Evolutionary conservation across 257 asterid genomes (phyloP).

Genomic region (Prunella vulgaris): DNA sequence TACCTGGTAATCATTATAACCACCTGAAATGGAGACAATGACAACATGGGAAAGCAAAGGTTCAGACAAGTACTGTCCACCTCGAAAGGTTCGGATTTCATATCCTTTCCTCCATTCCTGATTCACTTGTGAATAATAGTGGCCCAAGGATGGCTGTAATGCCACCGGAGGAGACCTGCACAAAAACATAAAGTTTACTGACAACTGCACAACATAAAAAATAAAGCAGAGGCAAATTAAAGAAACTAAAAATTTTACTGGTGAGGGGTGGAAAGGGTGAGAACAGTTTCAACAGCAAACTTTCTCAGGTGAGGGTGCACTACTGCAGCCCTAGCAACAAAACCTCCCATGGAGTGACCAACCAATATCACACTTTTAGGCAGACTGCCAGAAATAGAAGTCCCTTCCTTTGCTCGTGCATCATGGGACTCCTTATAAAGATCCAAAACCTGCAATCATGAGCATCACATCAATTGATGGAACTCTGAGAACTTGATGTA

Average conservation of each 20-base stretch:
- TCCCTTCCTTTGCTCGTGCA: conserved; percentile 65
- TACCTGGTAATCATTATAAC: conserved; percentile 98
- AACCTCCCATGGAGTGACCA: conserved; percentile 99
- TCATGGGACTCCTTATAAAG: conserved; percentile 65
- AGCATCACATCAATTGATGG: conserved; percentile 5
- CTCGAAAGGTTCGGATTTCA: conserved; percentile 53
- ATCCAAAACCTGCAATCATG: conserved; percentile 64
- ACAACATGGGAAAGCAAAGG: conserved; percentile 70
- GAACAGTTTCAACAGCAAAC: conserved; percentile 81
- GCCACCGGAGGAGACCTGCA: conserved; percentile 89
- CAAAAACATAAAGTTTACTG: conserved; percentile 17
- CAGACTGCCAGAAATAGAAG: conserved; percentile 48
- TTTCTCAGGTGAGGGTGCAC: conserved; percentile 87
- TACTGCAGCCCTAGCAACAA: conserved; percentile 94
- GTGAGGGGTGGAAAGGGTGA: conserved; percentile 95
- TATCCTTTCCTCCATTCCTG: conserved; percentile 88
- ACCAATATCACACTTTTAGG: conserved; percentile 89
- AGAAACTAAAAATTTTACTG: conserved; percentile 49
- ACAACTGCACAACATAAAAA: conserved; percentile 18
- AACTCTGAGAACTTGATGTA: conserved; percentile 10
- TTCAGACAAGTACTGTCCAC: conserved; percentile 51
- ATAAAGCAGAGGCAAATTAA: conserved; percentile 17
- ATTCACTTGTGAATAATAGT: conserved; percentile 70
- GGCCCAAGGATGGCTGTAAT: conserved; percentile 93
- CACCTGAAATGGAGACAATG: conserved; percentile 86